Base-by-base conservation (phyloP, 805 yeast species). In the Suhomyces faveliae region DNA sequence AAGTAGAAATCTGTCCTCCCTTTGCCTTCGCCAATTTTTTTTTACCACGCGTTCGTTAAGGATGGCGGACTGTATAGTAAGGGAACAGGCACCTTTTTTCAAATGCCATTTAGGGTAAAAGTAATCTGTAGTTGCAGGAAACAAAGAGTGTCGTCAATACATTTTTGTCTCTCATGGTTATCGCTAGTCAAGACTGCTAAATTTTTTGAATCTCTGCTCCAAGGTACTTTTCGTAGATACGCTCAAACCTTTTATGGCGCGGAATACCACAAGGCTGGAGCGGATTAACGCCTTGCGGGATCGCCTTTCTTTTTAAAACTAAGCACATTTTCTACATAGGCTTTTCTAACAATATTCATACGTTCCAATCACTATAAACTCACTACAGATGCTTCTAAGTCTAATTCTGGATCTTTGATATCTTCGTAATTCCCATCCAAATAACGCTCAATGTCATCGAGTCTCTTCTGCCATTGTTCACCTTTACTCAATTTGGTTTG, bases 401-500 rank as follows among this genome's bases (percentile, higher is more conserved):
- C 25, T 19, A 9, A 21, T 6, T 42, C 20, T 20, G 44, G 20
- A 17, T 43, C 50, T 20, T 39, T 46, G 41, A 53, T 54, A 33
- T 60, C 60, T 5, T 62, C 66, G 46, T 54, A 52, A 42, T 60
- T 52, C 1, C 80, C 82, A 58, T 78, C 81, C 51, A 80, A 64
- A 51, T 80, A 68, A 45, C 58, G 57, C 49, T 78, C 84, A 43
- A 90, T 74, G 52, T 83, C 83, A 1, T 64, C 64, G 55, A 85
- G 80, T 47, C 95, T 78, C 29, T 59, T 50, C 59, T 81, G 82
- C 81, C 90, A 76, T 29, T 70, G 66, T 12, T 79, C 77, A 17
- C 85, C 84, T 45, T 78, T 76, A 15, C 76, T 67, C 51, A 90
- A 71, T 59, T 87, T 84, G 19, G 66, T 67, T 57, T 83, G 79